Evolutionary conservation across 1,284 basidiomycete genomes (phyloP).

Genomic region (Sporisorium scitamineum): DNA sequence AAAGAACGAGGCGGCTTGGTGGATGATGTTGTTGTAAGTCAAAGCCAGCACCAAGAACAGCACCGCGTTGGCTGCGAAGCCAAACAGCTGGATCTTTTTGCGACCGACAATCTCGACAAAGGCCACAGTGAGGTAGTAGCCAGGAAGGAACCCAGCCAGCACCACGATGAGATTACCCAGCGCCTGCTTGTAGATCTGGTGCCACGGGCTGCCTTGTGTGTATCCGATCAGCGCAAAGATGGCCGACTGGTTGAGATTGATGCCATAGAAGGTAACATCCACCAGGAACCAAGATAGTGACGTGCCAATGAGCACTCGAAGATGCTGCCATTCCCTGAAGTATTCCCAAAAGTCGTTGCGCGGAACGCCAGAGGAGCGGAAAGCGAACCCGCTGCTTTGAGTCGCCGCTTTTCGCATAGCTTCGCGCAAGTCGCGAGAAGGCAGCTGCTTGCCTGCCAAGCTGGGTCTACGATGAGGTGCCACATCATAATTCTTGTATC

Average conservation of each 20-base stretch:
- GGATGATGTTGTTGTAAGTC: slow-evolving; percentile 43
- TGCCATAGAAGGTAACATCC: slow-evolving; percentile 81
- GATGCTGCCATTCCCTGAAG: slow-evolving; percentile 53
- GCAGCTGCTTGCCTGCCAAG: slow-evolving; percentile 24
- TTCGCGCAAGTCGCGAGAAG: slow-evolving; percentile 29
- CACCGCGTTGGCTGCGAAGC: slow-evolving; percentile 59
- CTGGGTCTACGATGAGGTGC: slow-evolving; percentile 3
- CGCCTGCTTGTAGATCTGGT: slow-evolving; percentile 73
- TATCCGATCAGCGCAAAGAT: slow-evolving; percentile 77
- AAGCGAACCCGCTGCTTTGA: slow-evolving; percentile 41
- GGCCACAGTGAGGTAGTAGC: slow-evolving; percentile 55
- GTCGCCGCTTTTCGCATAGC: slow-evolving; percentile 25
- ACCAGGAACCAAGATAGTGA: slow-evolving; percentile 62
- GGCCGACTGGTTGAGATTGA: slow-evolving; percentile 82
- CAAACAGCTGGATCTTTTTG: slow-evolving; percentile 63
- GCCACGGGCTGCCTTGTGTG: slow-evolving; percentile 65
- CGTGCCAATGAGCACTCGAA: slow-evolving; percentile 47
- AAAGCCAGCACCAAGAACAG: slow-evolving; percentile 63
- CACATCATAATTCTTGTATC: slow-evolving; percentile 14
- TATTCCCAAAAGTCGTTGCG: slow-evolving; percentile 39
- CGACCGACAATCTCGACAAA: slow-evolving; percentile 54
- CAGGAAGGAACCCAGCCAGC: slow-evolving; percentile 60
- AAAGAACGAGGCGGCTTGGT: slow-evolving; percentile 75
- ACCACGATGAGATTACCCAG: slow-evolving; percentile 67
- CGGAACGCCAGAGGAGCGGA: slow-evolving; percentile 35